Conservation (phyloP, 345 rosid species). For the Odontarrhena argentea region DNA sequence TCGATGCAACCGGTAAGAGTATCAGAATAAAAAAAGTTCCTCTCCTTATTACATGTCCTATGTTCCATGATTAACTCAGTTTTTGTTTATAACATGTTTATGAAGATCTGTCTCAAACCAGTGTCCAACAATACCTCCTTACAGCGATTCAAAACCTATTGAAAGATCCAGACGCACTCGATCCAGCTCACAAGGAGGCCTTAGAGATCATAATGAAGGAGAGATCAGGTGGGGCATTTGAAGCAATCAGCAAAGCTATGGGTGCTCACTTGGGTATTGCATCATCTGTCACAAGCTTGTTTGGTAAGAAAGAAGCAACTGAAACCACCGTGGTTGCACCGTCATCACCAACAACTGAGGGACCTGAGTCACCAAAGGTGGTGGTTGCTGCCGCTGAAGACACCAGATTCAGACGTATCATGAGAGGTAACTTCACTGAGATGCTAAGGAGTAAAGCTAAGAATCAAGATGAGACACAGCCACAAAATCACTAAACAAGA, state of each 20-base stretch:
- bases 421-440: slow-evolving; percentile 87
- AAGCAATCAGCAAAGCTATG: slow-evolving; percentile 84
- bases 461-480: slow-evolving; percentile 58
- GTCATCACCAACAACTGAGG: slow-evolving; percentile 39
- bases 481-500: slow-evolving; percentile 30
- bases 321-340: slow-evolving; percentile 48
- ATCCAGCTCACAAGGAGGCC: slow-evolving; percentile 97
- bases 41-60: slow-evolving; percentile 8
- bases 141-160: slow-evolving; percentile 83
- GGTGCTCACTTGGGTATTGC: slow-evolving; percentile 93
- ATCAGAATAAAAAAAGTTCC: slow-evolving; percentile 31
- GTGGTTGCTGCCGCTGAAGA: slow-evolving; percentile 56
- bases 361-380: slow-evolving; percentile 57
- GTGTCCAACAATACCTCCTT: slow-evolving; percentile 74
- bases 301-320: slow-evolving; percentile 74
- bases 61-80: slow-evolving; percentile 5
- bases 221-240: slow-evolving; percentile 85
- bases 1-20: slow-evolving; percentile 83
- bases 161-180: slow-evolving; percentile 79
- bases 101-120: slow-evolving; percentile 73
- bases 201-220: slow-evolving; percentile 89
- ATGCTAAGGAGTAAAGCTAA: slow-evolving; percentile 79
- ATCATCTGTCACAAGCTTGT: slow-evolving; percentile 84
- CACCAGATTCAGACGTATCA: slow-evolving; percentile 88
- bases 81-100: slow-evolving; percentile 7